phyloP scores from a whole-genome alignment of 345 rosid species.

The Toxicodendron radicans region DNA sequence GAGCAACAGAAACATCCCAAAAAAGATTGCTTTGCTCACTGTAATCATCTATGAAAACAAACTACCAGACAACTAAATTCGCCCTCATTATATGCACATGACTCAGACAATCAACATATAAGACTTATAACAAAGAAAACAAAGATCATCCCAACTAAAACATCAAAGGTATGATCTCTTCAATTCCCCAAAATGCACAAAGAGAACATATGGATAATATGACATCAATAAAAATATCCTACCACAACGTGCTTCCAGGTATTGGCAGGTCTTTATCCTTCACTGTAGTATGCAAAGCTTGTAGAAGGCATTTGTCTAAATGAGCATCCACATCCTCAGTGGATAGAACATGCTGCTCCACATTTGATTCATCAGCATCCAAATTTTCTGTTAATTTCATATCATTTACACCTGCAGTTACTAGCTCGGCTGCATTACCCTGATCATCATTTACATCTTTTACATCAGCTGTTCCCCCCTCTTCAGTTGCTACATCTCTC shows the following conservation, averaged over 20 bases:
- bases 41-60: background rate
- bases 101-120: background rate
- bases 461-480: constrained; percentile 27
- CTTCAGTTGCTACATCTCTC: constrained; percentile 26
- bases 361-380: constrained; percentile 37
- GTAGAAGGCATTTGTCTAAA: constrained; percentile 90
- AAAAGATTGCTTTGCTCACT: background rate
- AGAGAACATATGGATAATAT: constrained; percentile 3
- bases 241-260: constrained; percentile 97
- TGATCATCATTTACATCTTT: constrained; percentile 30
- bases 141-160: background rate
- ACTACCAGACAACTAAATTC: background rate
- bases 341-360: constrained; percentile 45
- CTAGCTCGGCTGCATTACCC: constrained; percentile 30
- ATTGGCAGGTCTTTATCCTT: constrained; percentile 94
- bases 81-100: background rate
- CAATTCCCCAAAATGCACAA: background rate
- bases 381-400: constrained; percentile 42
- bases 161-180: background rate
- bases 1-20: background rate
- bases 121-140: background rate
- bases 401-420: constrained; percentile 41
- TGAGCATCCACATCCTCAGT: constrained; percentile 69
- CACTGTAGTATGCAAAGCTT: constrained; percentile 80
- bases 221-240: constrained; percentile 21